Conservation (phyloP, 139 green algal genomes). For the Volvox africanus region DNA sequence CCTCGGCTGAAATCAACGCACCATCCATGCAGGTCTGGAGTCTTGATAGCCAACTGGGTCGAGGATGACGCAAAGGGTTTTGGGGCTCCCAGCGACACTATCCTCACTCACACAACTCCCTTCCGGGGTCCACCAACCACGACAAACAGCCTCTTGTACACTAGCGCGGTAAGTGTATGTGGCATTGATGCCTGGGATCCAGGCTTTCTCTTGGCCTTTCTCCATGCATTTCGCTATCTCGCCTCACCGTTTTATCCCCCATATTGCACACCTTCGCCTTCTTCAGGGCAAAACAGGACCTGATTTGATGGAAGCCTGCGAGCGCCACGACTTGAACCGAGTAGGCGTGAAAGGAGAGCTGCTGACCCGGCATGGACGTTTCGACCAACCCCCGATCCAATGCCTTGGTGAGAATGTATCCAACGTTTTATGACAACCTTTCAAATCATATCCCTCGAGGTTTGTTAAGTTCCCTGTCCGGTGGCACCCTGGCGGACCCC, state of each 20-base stretch:
- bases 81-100: not conserved
- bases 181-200: not conserved
- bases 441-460: too few species aligned
- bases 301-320: not conserved
- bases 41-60: conserved; percentile 38
- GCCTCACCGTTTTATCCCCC: too few species aligned
- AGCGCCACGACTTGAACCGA: conserved; percentile 43
- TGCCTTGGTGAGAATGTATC: conserved; percentile 23
- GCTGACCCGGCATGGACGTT: conserved; percentile 35
- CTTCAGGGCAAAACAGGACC: conserved; percentile 41
- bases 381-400: conserved; percentile 36
- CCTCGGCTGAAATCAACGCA: too few species aligned
- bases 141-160: conserved; percentile 22
- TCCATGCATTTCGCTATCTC: too few species aligned
- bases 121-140: not conserved
- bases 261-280: not conserved
- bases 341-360: conserved; percentile 42
- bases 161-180: not conserved
- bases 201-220: too few species aligned
- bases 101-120: not conserved
- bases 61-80: not conserved
- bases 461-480: too few species aligned
- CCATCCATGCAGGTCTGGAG: conserved; percentile 13
- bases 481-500: too few species aligned
- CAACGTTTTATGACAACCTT: too few species aligned